Percentiles rank a stretch among this genome's conserved stretches.
phyloP scores from a whole-genome alignment of 1,284 basidiomycete genomes.

The Papiliotrema laurentii region DNA sequence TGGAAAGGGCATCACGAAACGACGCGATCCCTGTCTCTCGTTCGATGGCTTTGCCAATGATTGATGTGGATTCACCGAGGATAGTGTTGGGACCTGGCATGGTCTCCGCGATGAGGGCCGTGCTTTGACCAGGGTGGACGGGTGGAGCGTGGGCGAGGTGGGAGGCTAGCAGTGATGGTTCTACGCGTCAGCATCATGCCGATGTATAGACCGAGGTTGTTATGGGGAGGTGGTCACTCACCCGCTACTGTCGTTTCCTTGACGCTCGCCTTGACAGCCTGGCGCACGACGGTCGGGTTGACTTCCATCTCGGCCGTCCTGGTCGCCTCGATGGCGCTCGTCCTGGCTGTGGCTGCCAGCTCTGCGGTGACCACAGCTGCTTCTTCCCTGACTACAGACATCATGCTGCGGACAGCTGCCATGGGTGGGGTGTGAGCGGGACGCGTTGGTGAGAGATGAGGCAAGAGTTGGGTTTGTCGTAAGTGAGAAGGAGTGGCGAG shows the following conservation, averaged over 20 bases:
- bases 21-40: slow-evolving; percentile 25
- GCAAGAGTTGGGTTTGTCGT: too few species aligned
- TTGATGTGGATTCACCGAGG: slow-evolving; percentile 4
- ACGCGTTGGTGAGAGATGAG: too few species aligned
- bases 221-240: not conserved
- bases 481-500: too few species aligned
- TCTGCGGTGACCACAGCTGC: slow-evolving; percentile 29
- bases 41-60: slow-evolving; percentile 29
- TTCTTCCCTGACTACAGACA: slow-evolving; percentile 38
- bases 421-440: too few species aligned
- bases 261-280: slow-evolving; percentile 31
- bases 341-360: slow-evolving; percentile 17
- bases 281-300: slow-evolving; percentile 32
- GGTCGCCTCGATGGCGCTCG: slow-evolving; percentile 13
- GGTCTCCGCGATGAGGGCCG: not conserved
- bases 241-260: slow-evolving; percentile 12
- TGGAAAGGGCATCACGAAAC: slow-evolving; percentile 32
- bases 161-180: slow-evolving; percentile 11
- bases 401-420: slow-evolving; percentile 36
- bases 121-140: slow-evolving; percentile 3
- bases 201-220: not conserved
- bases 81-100: not conserved
- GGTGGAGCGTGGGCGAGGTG: slow-evolving; percentile 10
- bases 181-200: slow-evolving; percentile 2
- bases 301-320: slow-evolving; percentile 20